phyloP scores from a whole-genome alignment of 495 filamentous ascomycete genomes.

The Immersiella caudata region DNA sequence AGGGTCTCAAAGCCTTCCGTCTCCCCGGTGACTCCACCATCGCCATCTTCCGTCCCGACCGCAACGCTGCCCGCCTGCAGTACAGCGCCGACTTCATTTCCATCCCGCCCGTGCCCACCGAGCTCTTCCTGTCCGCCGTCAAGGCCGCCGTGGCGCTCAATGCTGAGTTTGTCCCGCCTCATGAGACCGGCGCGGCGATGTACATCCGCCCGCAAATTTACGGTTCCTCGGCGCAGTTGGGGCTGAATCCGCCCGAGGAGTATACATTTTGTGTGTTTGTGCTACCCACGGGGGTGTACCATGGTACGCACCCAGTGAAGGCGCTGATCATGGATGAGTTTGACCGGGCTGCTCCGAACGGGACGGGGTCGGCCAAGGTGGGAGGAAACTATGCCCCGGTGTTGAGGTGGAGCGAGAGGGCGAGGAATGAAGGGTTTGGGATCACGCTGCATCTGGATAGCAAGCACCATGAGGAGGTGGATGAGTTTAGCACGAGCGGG shows the following conservation, averaged over 20 bases:
- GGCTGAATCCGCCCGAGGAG: conserved; percentile 80
- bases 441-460: conserved; percentile 90
- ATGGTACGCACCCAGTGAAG: conserved; percentile 79
- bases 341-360: conserved; percentile 73
- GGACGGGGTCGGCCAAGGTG: conserved; percentile 73
- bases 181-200: conserved; percentile 81
- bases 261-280: conserved; percentile 87
- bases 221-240: conserved; percentile 77
- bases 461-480: conserved; percentile 73
- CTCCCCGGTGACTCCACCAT: conserved; percentile 62
- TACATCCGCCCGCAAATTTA: conserved; percentile 89
- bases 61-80: conserved; percentile 80
- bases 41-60: conserved; percentile 76
- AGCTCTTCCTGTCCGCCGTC: conserved; percentile 73
- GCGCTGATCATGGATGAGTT: conserved; percentile 78
- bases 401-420: conserved; percentile 75
- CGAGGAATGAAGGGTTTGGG: conserved; percentile 70
- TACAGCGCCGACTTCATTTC: conserved; percentile 76
- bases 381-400: conserved; percentile 87
- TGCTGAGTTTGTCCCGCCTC: conserved; percentile 84
- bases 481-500: conserved; percentile 88
- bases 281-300: conserved; percentile 85
- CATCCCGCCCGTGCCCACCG: conserved; percentile 72
- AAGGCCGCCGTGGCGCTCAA: conserved; percentile 79
- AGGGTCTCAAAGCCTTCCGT: conserved; percentile 91